Percentiles rank a stretch among this genome's conserved stretches.
These are phyloP conservation scores for Oryza rufipogon DNA, from an alignment of 176 grass and related monocot species.

Conservation along the genomic window DNA sequence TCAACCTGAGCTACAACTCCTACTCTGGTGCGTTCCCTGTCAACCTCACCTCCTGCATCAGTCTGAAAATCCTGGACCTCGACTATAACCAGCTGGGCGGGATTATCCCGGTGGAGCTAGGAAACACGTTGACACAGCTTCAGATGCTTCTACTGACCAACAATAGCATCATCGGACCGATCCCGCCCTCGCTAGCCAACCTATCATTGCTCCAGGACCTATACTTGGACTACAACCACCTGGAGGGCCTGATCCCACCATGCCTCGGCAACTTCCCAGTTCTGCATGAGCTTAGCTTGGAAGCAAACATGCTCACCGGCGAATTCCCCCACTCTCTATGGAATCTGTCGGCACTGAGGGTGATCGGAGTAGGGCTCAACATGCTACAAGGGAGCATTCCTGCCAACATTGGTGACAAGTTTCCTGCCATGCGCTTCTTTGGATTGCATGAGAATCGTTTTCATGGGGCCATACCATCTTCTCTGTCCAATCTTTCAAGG, in stretches of 20 bases:
- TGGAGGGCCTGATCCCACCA: background rate
- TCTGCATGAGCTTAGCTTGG: background rate
- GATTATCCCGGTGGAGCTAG: background rate
- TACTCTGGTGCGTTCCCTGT: background rate
- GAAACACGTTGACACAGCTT: background rate
- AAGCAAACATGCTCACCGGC: background rate
- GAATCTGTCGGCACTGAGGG: background rate
- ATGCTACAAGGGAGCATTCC: constrained; percentile 23
- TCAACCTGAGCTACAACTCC: background rate
- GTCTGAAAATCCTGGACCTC: background rate
- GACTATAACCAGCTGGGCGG: background rate
- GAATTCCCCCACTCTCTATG: background rate
- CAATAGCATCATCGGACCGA: background rate
- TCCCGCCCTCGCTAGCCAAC: background rate
- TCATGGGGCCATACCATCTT: background rate
- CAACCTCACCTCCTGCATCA: background rate
- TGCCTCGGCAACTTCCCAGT: background rate
- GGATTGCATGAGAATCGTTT: background rate
- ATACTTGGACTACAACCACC: no score
- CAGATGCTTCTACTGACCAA: no score
- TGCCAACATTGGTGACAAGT: no score
- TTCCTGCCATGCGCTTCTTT: no score
- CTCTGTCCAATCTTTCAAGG: constrained; percentile 30
- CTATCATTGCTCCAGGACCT: background rate
- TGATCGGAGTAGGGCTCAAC: background rate